phyloP scores from a whole-genome alignment of 495 filamentous ascomycete species.

The Saxophila tyrrhenica region DNA sequence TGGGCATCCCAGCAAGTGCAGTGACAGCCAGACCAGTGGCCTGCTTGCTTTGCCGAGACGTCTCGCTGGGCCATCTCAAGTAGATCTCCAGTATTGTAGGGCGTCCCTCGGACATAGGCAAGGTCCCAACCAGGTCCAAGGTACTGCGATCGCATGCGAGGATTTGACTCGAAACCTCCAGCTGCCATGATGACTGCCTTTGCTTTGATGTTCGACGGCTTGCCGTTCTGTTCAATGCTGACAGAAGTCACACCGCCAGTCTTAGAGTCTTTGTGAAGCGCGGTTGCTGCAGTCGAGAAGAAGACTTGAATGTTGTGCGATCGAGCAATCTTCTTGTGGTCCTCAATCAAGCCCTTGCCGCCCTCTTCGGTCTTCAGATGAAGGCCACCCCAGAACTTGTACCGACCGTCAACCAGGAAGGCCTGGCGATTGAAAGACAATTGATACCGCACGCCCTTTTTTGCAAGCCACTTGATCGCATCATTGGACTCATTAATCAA shows the following conservation, averaged over 20 bases:
- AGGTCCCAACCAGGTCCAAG: constrained; percentile 52
- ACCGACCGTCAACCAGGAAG: constrained; percentile 41
- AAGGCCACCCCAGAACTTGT: constrained; percentile 53
- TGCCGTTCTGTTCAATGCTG: constrained; percentile 23
- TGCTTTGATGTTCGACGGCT: constrained; percentile 26
- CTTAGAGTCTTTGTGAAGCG: constrained; percentile 29
- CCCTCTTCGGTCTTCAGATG: constrained; percentile 44
- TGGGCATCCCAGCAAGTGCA: constrained; percentile 52
- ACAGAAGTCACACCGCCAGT: constrained; percentile 33
- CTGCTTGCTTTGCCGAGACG: constrained; percentile 36
- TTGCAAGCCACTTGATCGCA: constrained; percentile 44
- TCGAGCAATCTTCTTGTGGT: constrained; percentile 34
- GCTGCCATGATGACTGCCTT: constrained; percentile 42
- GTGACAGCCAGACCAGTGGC: constrained; percentile 54
- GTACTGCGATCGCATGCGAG: constrained; percentile 42
- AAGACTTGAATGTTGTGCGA: constrained; percentile 32
- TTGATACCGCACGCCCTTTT: constrained; percentile 42
- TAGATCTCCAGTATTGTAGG: constrained; percentile 47
- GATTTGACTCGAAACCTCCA: constrained; percentile 51
- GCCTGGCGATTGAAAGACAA: constrained; percentile 53
- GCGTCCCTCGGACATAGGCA: constrained; percentile 48
- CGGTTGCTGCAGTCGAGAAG: constrained; percentile 35
- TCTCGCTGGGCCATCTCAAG: constrained; percentile 41
- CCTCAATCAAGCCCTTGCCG: constrained; percentile 44
- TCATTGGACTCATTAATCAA: constrained; percentile 39